These are phyloP conservation scores for Magnolia sinica DNA, from an alignment of 164 flowering plant species.

Conservation along the genomic window DNA sequence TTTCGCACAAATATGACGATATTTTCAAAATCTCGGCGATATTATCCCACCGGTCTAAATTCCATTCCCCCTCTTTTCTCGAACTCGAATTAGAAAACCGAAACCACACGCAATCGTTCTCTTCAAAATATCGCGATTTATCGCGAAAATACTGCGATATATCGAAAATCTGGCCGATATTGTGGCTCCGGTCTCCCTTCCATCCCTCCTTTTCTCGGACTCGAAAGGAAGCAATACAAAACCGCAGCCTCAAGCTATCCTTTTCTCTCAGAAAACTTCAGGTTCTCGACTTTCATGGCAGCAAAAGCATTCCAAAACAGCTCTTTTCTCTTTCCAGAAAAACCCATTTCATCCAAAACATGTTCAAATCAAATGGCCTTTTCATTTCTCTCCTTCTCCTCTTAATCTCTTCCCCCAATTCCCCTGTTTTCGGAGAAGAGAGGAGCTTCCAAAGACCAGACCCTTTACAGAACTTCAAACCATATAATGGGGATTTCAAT, in stretches of 20 bases:
- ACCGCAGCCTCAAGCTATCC: conserved; percentile 52
- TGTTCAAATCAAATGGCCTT: conserved; percentile 25
- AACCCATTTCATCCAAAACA: conserved; percentile 10
- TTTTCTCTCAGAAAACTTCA: conserved; percentile 23
- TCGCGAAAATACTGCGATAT: no score
- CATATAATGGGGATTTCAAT: conserved; percentile 45
- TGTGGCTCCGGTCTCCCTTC: no score
- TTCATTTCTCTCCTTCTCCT: conserved; percentile 25
- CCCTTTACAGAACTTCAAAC: conserved; percentile 42
- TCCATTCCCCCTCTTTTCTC: no score
- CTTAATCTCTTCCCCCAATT: conserved; percentile 19
- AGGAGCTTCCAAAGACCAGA: conserved; percentile 39
- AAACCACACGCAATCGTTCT: no score
- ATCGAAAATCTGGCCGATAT: no score
- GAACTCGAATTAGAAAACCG: no score
- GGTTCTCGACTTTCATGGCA: conserved; percentile 12
- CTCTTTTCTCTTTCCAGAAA: conserved; percentile 7
- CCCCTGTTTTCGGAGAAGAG: conserved; percentile 21
- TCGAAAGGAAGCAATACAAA: conserved; percentile 12
- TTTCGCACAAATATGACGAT: no score
- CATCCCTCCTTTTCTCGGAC: neutral
- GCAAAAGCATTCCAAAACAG: neutral
- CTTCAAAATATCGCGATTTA: no score
- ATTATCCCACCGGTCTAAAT: no score
- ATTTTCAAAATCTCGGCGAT: no score